phyloP scores from a whole-genome alignment of 768 basidiomycete species.

The Lentinula lateritia region DNA sequence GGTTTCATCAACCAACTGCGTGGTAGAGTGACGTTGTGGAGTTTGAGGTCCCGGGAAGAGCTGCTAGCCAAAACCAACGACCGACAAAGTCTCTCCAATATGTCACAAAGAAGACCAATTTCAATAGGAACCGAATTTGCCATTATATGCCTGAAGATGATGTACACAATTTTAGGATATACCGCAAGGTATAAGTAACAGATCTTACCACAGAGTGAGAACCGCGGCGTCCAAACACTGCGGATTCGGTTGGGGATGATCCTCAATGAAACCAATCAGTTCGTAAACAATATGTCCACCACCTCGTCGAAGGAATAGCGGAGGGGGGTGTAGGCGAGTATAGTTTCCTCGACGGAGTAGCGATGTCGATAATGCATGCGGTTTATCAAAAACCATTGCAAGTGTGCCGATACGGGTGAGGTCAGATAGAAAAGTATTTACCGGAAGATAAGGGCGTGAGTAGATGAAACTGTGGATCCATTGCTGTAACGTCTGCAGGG shows the following conservation, averaged over 20 bases:
- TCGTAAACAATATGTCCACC: conserved; percentile 13
- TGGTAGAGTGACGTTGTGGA: conserved; percentile 49
- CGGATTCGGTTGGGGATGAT: background rate
- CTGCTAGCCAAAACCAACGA: conserved; percentile 30
- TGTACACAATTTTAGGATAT: background rate
- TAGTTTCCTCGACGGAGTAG: conserved; percentile 30
- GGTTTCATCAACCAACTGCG: conserved; percentile 40
- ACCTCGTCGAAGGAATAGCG: conserved; percentile 13
- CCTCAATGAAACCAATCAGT: conserved; percentile 11
- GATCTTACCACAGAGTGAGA: background rate
- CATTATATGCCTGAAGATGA: conserved; percentile 37
- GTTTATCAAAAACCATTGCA: conserved; percentile 30
- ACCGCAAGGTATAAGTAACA: background rate
- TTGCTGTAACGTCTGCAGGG: conserved; percentile 30
- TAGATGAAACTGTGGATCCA: conserved; percentile 43
- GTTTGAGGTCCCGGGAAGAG: conserved; percentile 11
- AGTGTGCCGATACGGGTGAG: conserved; percentile 32
- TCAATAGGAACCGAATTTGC: conserved; percentile 31
- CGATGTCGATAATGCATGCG: conserved; percentile 16
- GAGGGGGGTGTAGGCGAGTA: conserved; percentile 11
- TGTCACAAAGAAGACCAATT: conserved; percentile 42
- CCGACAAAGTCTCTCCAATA: conserved; percentile 43
- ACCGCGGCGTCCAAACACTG: background rate
- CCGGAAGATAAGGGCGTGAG: conserved; percentile 18
- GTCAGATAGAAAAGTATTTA: conserved; percentile 30